Conservation (phyloP, 2,329 filamentous ascomycete genomes). For the Penicillium digitatum region DNA sequence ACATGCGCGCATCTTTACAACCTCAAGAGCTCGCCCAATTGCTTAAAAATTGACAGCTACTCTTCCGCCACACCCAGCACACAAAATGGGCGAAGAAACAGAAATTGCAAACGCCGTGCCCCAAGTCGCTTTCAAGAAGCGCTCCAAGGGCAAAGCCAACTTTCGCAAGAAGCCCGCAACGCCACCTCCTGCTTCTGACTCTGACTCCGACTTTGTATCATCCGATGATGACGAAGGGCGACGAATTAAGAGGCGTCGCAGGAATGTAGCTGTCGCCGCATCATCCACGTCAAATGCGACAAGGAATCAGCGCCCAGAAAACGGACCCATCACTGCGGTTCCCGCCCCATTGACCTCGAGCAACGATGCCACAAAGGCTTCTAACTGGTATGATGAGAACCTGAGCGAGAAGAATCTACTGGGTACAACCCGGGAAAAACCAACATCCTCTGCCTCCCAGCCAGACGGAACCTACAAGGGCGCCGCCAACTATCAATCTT, state of each 20-base stretch:
- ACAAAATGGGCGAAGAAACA: constrained; percentile 31
- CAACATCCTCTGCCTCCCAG: constrained; percentile 6
- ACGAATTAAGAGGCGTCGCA: constrained; percentile 74
- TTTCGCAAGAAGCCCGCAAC: constrained; percentile 77
- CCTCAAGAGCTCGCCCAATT: background rate
- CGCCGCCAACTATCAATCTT: constrained; percentile 65
- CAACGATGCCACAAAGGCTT: constrained; percentile 86
- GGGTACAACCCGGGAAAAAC: constrained; percentile 27
- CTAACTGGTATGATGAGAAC: constrained; percentile 81
- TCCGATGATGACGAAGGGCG: constrained; percentile 74
- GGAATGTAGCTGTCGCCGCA: constrained; percentile 63
- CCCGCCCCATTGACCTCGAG: constrained; percentile 59
- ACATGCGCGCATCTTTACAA: background rate
- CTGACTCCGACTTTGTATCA: constrained; percentile 63
- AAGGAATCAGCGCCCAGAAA: constrained; percentile 43
- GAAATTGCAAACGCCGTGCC: constrained; percentile 25
- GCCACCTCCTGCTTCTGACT: constrained; percentile 61
- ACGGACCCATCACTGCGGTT: constrained; percentile 58
- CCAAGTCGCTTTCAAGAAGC: constrained; percentile 70
- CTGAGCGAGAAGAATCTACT: constrained; percentile 48
- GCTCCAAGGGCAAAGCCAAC: constrained; percentile 71
- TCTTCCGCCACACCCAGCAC: background rate
- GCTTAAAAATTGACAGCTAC: background rate
- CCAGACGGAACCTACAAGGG: constrained; percentile 73
- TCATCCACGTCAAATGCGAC: constrained; percentile 48